phyloP scores from a whole-genome alignment of 2,329 filamentous ascomycete species.

The Penicillium sp. region DNA sequence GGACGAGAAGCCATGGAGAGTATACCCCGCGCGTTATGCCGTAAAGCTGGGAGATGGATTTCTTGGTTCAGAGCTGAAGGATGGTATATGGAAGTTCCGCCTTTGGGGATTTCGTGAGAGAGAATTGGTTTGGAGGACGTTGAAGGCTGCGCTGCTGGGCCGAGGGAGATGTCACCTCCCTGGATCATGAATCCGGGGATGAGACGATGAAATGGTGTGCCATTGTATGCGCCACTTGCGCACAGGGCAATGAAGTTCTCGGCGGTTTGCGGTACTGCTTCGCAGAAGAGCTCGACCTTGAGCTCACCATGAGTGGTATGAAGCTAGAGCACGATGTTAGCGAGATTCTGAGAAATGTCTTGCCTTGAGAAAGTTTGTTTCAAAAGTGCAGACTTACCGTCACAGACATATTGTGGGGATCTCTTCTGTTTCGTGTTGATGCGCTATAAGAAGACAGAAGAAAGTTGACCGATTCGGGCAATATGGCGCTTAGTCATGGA shows the following conservation, averaged over 20 bases:
- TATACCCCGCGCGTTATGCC: conserved; percentile 54
- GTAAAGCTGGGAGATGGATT: conserved; percentile 51
- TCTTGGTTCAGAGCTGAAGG: conserved; percentile 55
- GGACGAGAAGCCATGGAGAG: conserved; percentile 55
- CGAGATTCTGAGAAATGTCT: not conserved
- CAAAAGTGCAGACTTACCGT: conserved; percentile 23
- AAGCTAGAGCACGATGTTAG: conserved; percentile 42
- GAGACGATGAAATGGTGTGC: conserved; percentile 58
- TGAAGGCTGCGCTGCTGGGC: conserved; percentile 40
- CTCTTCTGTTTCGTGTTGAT: not conserved
- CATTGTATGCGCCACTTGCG: conserved; percentile 55
- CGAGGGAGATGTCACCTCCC: conserved; percentile 50
- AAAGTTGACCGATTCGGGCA: conserved; percentile 7
- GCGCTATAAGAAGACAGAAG: not conserved
- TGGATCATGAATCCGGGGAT: conserved; percentile 62
- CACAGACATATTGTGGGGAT: conserved; percentile 27
- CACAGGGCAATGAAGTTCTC: conserved; percentile 68
- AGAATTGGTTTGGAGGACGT: conserved; percentile 39
- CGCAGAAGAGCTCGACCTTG: conserved; percentile 95
- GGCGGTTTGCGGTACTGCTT: conserved; percentile 85
- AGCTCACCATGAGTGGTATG: conserved; percentile 86
- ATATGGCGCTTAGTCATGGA: conserved; percentile 18
- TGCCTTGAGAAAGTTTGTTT: not conserved
- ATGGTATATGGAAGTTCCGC: conserved; percentile 52
- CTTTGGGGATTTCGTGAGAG: conserved; percentile 48